Conservation (phyloP, 2,329 filamentous ascomycete genomes). For the Talaromyces sp. region DNA sequence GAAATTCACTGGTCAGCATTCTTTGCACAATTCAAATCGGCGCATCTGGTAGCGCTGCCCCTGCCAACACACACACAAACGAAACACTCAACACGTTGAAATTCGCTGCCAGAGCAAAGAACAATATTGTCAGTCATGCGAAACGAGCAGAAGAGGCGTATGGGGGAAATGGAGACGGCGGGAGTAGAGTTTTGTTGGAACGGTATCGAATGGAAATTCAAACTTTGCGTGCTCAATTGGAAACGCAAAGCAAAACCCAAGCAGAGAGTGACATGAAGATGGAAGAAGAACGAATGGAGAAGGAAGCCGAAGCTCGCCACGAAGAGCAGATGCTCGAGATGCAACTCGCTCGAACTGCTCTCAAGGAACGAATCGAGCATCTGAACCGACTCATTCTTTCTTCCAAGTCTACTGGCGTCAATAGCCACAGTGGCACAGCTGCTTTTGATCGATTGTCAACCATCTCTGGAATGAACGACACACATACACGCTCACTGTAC, state of each 20-base stretch:
- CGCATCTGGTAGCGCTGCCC: slow-evolving; percentile 67
- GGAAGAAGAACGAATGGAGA: slow-evolving; percentile 71
- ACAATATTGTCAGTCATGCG: slow-evolving; percentile 95
- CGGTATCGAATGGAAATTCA: slow-evolving; percentile 91
- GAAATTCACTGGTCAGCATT: slow-evolving; percentile 92
- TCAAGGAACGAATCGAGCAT: slow-evolving; percentile 97
- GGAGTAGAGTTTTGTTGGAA: slow-evolving; percentile 81
- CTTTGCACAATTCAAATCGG: slow-evolving; percentile 93
- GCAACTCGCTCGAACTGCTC: slow-evolving; percentile 89
- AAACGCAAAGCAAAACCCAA: slow-evolving; percentile 70
- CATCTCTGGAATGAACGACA: slow-evolving; percentile 50
- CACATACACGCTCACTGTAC: slow-evolving; percentile 55
- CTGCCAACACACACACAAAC: slow-evolving; percentile 69
- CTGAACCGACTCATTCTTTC: slow-evolving; percentile 91
- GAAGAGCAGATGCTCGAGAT: slow-evolving; percentile 98
- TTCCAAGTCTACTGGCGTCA: slow-evolving; percentile 93
- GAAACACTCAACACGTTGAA: slow-evolving; percentile 96
- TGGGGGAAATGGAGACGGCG: slow-evolving; percentile 74
- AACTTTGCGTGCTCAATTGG: slow-evolving; percentile 75
- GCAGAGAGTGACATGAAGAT: slow-evolving; percentile 61
- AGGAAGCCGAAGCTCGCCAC: slow-evolving; percentile 79
- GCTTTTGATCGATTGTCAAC: slow-evolving; percentile 63
- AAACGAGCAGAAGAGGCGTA: slow-evolving; percentile 91
- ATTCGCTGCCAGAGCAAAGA: slow-evolving; percentile 93
- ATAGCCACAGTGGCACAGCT: slow-evolving; percentile 69